A percentile compares a stretch with the other conserved stretches of the same genome.
Conservation (phyloP, 306 rosid genomes). For the Luffa acutangula region DNA sequence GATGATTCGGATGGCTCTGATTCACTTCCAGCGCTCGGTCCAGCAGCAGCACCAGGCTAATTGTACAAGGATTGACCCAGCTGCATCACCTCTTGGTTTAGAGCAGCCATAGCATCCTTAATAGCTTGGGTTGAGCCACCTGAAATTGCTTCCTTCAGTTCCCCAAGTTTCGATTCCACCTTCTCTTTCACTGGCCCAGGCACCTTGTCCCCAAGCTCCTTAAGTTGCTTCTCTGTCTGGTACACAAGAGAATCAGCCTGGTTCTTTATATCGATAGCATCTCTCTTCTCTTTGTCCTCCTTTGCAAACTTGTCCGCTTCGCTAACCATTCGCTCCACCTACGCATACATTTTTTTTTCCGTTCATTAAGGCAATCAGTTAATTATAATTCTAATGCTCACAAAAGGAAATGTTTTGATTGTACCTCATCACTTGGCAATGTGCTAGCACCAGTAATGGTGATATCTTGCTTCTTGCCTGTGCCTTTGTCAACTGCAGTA, state of each 20-base stretch:
- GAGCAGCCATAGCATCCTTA: conserved; percentile 84
- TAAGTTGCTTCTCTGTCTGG: conserved; percentile 89
- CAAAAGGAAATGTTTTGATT: not conserved
- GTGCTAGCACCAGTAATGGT: conserved; percentile 98
- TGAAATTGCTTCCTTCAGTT: conserved; percentile 69
- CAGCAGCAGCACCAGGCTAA: conserved; percentile 36
- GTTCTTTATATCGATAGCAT: conserved; percentile 81
- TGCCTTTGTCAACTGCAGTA: conserved; percentile 82
- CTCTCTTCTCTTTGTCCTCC: conserved; percentile 94
- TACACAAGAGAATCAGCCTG: conserved; percentile 89
- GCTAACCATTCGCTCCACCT: conserved; percentile 75
- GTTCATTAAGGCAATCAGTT: not conserved
- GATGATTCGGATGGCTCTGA: conserved; percentile 62
- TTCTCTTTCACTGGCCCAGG: conserved; percentile 84
- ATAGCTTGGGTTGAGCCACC: conserved; percentile 67
- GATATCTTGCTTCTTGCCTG: conserved; percentile 90
- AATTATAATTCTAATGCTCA: not conserved
- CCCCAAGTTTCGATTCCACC: conserved; percentile 77
- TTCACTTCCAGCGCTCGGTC: conserved; percentile 46
- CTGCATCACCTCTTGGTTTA: conserved; percentile 95
- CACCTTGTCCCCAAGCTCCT: conserved; percentile 89
- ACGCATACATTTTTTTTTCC: not conserved
- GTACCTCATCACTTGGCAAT: conserved; percentile 85
- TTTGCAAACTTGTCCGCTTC: conserved; percentile 72
- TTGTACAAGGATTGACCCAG: conserved; percentile 82